Percentiles rank a stretch among this genome's conserved stretches.
These are phyloP conservation scores for Aspergillus awamori DNA, from an alignment of 2,329 filamentous ascomycete genomes.

Conservation along the genomic window DNA sequence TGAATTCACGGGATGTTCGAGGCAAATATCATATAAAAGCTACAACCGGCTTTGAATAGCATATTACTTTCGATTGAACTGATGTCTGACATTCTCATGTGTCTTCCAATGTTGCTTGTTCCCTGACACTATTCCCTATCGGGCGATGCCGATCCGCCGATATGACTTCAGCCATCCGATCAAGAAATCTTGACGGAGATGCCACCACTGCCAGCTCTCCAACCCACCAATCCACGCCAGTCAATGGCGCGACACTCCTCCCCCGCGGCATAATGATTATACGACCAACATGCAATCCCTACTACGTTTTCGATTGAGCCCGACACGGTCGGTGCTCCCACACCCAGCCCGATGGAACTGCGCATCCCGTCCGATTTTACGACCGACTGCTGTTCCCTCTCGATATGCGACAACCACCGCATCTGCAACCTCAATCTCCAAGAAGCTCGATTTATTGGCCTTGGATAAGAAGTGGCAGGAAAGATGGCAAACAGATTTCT, in stretches of 20 bases:
- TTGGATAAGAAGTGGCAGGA: conserved; percentile 60
- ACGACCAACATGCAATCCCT: conserved; percentile 32
- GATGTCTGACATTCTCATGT: too few species aligned
- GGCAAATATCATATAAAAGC: too few species aligned
- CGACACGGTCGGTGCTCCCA: conserved; percentile 21
- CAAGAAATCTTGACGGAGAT: neutral
- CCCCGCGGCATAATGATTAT: conserved; percentile 26
- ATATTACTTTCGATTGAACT: too few species aligned
- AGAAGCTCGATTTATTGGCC: conserved; percentile 47
- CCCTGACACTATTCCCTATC: neutral
- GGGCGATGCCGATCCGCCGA: conserved; percentile 1
- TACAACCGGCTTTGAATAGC: too few species aligned
- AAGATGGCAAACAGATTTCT: conserved; percentile 46
- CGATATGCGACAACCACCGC: conserved; percentile 34
- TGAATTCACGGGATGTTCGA: too few species aligned
- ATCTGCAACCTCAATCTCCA: conserved; percentile 17
- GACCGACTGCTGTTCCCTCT: conserved; percentile 13
- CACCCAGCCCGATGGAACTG: conserved; percentile 22
- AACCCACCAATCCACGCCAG: conserved; percentile 13
- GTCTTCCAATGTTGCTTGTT: neutral
- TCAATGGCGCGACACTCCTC: conserved; percentile 1
- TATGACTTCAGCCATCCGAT: conserved; percentile 1
- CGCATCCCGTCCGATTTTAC: conserved; percentile 15
- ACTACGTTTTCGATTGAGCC: conserved; percentile 30
- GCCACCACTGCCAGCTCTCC: neutral